Percentiles rank a stretch among this genome's conserved stretches.
Evolutionary conservation across 306 rosid genomes (phyloP).

Genomic region (Quercus wislizeni): DNA sequence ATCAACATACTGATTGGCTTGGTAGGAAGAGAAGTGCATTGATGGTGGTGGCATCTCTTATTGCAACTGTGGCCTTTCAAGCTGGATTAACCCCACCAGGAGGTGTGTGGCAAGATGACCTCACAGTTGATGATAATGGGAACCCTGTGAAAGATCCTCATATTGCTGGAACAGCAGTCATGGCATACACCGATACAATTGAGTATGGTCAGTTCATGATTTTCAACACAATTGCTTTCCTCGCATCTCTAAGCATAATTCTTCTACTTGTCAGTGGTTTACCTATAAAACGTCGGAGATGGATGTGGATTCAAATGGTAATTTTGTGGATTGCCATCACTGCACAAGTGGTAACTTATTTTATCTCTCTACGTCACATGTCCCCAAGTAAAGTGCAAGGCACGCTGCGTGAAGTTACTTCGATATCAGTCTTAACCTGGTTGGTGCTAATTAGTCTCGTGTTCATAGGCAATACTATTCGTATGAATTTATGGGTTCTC

Average conservation of each 20-base stretch:
- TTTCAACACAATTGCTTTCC: slow-evolving; percentile 22
- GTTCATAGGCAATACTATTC: slow-evolving; percentile 13
- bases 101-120: slow-evolving; percentile 34
- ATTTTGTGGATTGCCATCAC: slow-evolving; percentile 34
- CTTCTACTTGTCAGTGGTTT: slow-evolving; percentile 31
- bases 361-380: slow-evolving; percentile 8
- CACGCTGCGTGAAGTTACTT: slow-evolving; percentile 7
- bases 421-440: slow-evolving; percentile 27
- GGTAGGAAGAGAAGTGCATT: slow-evolving; percentile 26
- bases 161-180: slow-evolving; percentile 27
- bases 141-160: slow-evolving; percentile 7
- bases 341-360: slow-evolving; percentile 15
- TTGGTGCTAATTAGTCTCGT: slow-evolving; percentile 15
- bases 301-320: slow-evolving; percentile 37
- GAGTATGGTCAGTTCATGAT: slow-evolving; percentile 20
- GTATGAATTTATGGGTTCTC: slow-evolving; percentile 13
- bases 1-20: slow-evolving; percentile 21
- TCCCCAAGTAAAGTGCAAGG: slow-evolving; percentile 5
- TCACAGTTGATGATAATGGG: slow-evolving; percentile 12
- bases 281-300: slow-evolving; percentile 14
- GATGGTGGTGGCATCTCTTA: slow-evolving; percentile 35
- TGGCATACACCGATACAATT: not conserved
- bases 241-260: slow-evolving; percentile 30
- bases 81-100: slow-evolving; percentile 27
- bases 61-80: slow-evolving; percentile 34